These are phyloP conservation scores for Phlebiopsis gigantea DNA, from an alignment of 768 basidiomycete genomes.

Conservation along the genomic window DNA sequence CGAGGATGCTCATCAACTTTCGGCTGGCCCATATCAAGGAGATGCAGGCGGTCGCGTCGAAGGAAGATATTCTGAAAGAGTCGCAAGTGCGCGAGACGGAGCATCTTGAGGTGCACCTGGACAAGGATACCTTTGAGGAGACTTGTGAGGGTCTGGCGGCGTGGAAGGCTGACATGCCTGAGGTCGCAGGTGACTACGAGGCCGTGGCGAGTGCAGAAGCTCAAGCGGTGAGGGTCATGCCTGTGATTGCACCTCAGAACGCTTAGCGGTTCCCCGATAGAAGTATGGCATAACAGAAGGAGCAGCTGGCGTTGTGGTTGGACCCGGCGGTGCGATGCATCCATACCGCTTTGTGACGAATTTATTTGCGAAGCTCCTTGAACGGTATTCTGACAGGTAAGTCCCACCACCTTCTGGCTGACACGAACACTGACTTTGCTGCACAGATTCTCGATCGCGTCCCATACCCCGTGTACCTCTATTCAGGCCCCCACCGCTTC, in stretches of 20 bases:
- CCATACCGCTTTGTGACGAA: conserved; percentile 67
- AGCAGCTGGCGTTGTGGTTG: conserved; percentile 46
- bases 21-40: conserved; percentile 52
- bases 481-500: conserved; percentile 32
- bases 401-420: conserved; percentile 9
- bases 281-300: conserved; percentile 41
- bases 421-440: not conserved
- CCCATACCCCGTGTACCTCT: conserved; percentile 56
- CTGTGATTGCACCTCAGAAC: no score
- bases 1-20: conserved; percentile 54
- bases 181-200: conserved; percentile 31
- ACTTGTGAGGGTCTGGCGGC: conserved; percentile 38
- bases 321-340: conserved; percentile 57
- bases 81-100: conserved; percentile 57
- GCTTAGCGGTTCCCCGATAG: conserved; percentile 28
- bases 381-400: conserved; percentile 44
- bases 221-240: conserved; percentile 25
- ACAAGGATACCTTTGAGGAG: conserved; percentile 34
- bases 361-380: conserved; percentile 47
- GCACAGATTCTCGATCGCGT: conserved; percentile 53
- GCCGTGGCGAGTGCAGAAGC: conserved; percentile 30
- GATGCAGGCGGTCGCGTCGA: conserved; percentile 43
- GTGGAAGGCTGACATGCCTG: conserved; percentile 48
- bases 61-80: conserved; percentile 44
- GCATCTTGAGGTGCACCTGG: conserved; percentile 51